phyloP scores from a whole-genome alignment of 768 basidiomycete genomes.

The Xerocomus potaroensis region DNA sequence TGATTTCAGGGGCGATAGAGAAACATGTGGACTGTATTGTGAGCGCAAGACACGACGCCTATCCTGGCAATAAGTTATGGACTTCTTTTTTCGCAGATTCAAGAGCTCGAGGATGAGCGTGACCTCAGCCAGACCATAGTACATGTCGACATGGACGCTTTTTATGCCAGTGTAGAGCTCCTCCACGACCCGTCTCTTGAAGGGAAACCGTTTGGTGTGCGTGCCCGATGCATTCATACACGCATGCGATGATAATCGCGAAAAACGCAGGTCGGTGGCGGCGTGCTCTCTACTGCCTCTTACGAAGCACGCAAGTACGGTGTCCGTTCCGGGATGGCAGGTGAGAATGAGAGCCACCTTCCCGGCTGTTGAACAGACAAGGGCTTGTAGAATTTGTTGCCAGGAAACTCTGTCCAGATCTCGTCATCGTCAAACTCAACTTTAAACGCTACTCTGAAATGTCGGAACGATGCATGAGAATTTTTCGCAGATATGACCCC shows the following conservation, averaged over 20 bases:
- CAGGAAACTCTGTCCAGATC: conserved; percentile 87
- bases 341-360: conserved; percentile 35
- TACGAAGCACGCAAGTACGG: conserved; percentile 91
- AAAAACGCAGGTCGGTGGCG: conserved; percentile 67
- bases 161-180: conserved; percentile 79
- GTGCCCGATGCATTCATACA: conserved; percentile 8
- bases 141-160: conserved; percentile 96
- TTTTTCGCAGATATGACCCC: conserved; percentile 69
- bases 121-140: conserved; percentile 84
- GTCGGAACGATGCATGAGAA: conserved; percentile 66
- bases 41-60: conserved; percentile 22
- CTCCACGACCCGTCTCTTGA: conserved; percentile 58
- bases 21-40: conserved; percentile 66
- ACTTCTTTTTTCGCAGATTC: conserved; percentile 36
- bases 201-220: conserved; percentile 72
- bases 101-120: conserved; percentile 66
- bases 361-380: not conserved
- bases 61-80: not conserved
- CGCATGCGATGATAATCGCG: conserved; percentile 2
- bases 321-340: conserved; percentile 94
- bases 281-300: conserved; percentile 84
- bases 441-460: conserved; percentile 63
- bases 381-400: conserved; percentile 72
- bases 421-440: conserved; percentile 62
- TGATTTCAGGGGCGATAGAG: conserved; percentile 53